Percentiles rank a stretch among this genome's conserved stretches.
phyloP scores from a whole-genome alignment of 1,139 yeast genomes.

The Ashbya aceris region DNA sequence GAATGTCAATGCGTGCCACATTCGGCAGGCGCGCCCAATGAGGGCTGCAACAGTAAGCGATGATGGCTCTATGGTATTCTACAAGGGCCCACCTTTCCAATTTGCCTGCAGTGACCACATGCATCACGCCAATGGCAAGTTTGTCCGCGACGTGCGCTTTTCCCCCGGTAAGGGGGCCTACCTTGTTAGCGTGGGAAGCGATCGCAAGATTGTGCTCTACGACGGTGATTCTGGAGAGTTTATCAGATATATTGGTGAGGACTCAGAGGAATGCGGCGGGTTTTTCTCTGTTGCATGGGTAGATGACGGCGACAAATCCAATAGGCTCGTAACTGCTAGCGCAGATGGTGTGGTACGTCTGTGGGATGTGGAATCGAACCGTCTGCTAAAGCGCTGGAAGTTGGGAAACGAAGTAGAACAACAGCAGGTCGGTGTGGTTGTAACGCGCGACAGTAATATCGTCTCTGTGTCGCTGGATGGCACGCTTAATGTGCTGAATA shows the following conservation, averaged over 20 bases:
- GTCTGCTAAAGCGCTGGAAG: slow-evolving; percentile 36
- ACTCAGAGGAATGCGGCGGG: slow-evolving; percentile 51
- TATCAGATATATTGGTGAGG: slow-evolving; percentile 38
- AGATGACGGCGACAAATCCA: slow-evolving; percentile 31
- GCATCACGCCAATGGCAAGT: slow-evolving; percentile 53
- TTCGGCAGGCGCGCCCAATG: slow-evolving; percentile 84
- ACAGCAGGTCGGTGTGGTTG: slow-evolving; percentile 78
- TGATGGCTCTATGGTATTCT: slow-evolving; percentile 76
- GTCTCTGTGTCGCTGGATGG: slow-evolving; percentile 70
- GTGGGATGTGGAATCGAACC: slow-evolving; percentile 44
- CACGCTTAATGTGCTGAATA: slow-evolving; percentile 39
- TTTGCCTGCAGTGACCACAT: slow-evolving; percentile 66
- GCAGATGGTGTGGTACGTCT: slow-evolving; percentile 71
- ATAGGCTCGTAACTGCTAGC: slow-evolving; percentile 63
- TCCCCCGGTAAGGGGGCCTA: slow-evolving; percentile 65
- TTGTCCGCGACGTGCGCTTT: slow-evolving; percentile 71
- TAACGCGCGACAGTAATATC: slow-evolving; percentile 45
- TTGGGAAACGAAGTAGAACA: slow-evolving; percentile 40
- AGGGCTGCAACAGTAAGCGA: slow-evolving; percentile 91
- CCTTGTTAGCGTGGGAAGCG: slow-evolving; percentile 81
- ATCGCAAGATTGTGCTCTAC: slow-evolving; percentile 64
- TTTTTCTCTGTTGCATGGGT: slow-evolving; percentile 72
- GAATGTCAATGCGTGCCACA: slow-evolving; percentile 71
- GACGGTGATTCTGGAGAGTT: slow-evolving; percentile 86
- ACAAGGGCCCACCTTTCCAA: slow-evolving; percentile 89